These are phyloP conservation scores for Neofusicoccum kwambonambiense DNA, from an alignment of 2,329 filamentous ascomycete species.

Conservation along the genomic window DNA sequence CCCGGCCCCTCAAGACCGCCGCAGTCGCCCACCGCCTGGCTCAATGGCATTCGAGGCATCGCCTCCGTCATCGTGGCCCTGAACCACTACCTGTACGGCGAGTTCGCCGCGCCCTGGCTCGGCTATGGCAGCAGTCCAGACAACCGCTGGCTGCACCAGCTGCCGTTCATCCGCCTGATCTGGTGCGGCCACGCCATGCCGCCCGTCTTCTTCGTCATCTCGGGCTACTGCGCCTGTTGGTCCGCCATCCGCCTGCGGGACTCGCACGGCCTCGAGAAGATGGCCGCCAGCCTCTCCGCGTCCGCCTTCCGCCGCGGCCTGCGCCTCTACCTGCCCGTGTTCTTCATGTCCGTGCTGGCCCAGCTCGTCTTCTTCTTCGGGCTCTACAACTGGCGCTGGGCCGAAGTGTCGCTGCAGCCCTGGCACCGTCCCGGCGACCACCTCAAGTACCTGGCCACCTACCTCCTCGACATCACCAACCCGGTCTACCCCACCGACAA, in stretches of 20 bases:
- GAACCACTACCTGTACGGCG: background rate
- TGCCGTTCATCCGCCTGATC: slow-evolving; percentile 57
- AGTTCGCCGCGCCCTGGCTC: background rate
- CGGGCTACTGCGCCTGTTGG: slow-evolving; percentile 43
- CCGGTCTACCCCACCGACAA: background rate
- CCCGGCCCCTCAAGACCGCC: background rate
- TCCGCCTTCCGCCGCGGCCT: slow-evolving; percentile 46
- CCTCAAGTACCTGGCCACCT: background rate
- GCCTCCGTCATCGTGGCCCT: background rate
- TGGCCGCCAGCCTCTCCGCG: slow-evolving; percentile 41
- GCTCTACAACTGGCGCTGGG: background rate
- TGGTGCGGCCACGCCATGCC: slow-evolving; percentile 60
- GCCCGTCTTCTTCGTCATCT: slow-evolving; percentile 45
- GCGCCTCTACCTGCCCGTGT: slow-evolving; percentile 46
- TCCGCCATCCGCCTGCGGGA: slow-evolving; percentile 42
- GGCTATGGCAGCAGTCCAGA: slow-evolving; percentile 27
- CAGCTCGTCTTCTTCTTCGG: background rate
- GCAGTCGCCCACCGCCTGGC: background rate
- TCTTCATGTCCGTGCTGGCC: slow-evolving; percentile 48
- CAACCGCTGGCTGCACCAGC: slow-evolving; percentile 41
- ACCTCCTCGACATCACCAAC: slow-evolving; percentile 9
- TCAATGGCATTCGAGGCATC: background rate
- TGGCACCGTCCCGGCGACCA: background rate
- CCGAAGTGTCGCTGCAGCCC: background rate
- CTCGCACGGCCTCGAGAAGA: slow-evolving; percentile 32